Evolutionary conservation across 2,329 filamentous ascomycete genomes (phyloP).

Genomic region (Alternaria arborescens): DNA sequence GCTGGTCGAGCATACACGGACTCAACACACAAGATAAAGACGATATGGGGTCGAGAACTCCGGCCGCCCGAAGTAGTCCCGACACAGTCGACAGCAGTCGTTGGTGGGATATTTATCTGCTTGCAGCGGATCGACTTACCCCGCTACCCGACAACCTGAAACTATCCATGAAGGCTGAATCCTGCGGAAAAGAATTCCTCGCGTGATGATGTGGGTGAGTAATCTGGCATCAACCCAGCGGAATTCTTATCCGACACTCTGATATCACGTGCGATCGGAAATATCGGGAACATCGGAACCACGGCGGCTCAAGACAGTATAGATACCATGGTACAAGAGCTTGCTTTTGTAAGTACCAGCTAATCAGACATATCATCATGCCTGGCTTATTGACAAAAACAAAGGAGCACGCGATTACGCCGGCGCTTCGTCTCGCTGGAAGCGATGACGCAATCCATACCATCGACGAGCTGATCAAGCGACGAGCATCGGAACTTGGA

Average conservation of each 20-base stretch:
- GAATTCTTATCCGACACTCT: not conserved
- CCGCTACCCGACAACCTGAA: not conserved
- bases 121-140: not conserved
- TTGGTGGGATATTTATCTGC: not conserved
- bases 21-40: not conserved
- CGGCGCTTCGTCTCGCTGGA: conserved; percentile 6
- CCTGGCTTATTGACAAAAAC: conserved; percentile 19
- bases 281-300: not conserved
- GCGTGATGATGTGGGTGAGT: not conserved
- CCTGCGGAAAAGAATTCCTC: not conserved
- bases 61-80: not conserved
- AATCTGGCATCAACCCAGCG: not conserved
- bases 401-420: conserved; percentile 8
- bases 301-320: not conserved
- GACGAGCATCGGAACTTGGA: conserved; percentile 24
- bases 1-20: not conserved
- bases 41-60: not conserved
- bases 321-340: not conserved
- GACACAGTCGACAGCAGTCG: not conserved
- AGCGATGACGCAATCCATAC: conserved; percentile 29
- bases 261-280: not conserved
- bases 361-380: conserved; percentile 16
- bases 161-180: not conserved
- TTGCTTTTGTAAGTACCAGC: not conserved
- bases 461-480: conserved; percentile 36